Evolutionary conservation across 1,139 yeast species (phyloP).

Genomic region (Suhomyces ambrosiae): DNA sequence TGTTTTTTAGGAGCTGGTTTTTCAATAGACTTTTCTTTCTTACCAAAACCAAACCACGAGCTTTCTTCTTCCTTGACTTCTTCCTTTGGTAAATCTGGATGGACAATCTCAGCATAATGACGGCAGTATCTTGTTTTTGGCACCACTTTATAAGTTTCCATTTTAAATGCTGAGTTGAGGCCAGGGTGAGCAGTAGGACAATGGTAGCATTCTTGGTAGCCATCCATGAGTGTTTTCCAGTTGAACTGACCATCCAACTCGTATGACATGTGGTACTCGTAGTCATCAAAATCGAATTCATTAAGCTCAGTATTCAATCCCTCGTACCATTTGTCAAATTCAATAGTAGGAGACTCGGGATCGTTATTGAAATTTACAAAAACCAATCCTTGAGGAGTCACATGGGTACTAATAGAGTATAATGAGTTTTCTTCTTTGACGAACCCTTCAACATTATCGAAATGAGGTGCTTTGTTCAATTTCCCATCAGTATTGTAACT

Average conservation of each 20-base stretch:
- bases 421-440: conserved; percentile 56
- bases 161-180: conserved; percentile 54
- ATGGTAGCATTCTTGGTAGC: conserved; percentile 67
- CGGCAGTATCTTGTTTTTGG: conserved; percentile 62
- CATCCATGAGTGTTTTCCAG: conserved; percentile 70
- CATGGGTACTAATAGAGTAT: conserved; percentile 55
- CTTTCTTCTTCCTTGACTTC: conserved; percentile 68
- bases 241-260: conserved; percentile 63
- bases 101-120: conserved; percentile 80
- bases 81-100: conserved; percentile 88
- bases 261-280: conserved; percentile 66
- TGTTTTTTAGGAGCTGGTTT: conserved; percentile 20
- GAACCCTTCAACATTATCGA: conserved; percentile 60
- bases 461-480: conserved; percentile 62
- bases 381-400: conserved; percentile 57
- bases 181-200: conserved; percentile 72
- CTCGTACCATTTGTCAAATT: conserved; percentile 52
- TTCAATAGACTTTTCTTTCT: conserved; percentile 26
- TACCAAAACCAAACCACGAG: conserved; percentile 57
- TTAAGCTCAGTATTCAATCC: conserved; percentile 54
- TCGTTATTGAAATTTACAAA: conserved; percentile 51
- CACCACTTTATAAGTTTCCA: conserved; percentile 66
- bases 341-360: conserved; percentile 26
- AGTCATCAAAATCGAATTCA: conserved; percentile 60
- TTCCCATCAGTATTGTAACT: conserved; percentile 59